Evolutionary conservation across 805 yeast genomes (phyloP), one percentile per base, ranked within the genome.

Genomic region (Phaffomyces opuntiae): DNA sequence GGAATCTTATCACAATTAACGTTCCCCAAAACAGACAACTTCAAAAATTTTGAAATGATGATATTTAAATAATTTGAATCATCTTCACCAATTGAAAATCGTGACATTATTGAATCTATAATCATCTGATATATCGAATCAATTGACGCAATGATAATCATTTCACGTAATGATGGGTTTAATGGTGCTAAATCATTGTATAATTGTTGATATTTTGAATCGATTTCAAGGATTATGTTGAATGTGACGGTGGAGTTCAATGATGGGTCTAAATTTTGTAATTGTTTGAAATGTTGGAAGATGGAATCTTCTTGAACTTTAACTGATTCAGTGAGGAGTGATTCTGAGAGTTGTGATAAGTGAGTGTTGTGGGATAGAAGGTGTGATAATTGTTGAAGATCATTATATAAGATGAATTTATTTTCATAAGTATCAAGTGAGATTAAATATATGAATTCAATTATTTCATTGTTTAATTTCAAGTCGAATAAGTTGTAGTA

Each of bases 311-410:
- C 56, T 29, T 47, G 47, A 5, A 24, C 7, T 16, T 40, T 39
- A 14, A 55, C 48, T 16, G 46, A 42, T 9, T 42, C 38, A 21
- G 49, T 31, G 9, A 59, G 36, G 19, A 53, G 40, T 4, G 45
- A 25, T 9, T 57, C 54, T 72, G 72, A 32, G 69, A 74, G 55
- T 68, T 77, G 78, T 61, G 65, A 44, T 69, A 75, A 51, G 70
- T 54, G 39, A 2, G 49, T 49, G 11, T 52, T 40, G 3, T 36
- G 29, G 12, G 9, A n/a, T 4, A 44, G 42, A 0, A 42, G 21
- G 1, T 34, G 14, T 8, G 45, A 33, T 16, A 58, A 25, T 25
- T 42, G 48, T 25, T 39, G 16, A 11, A 56, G 27, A 34, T 59
- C 62, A 41, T 59, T 59, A 40, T 51, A 56, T 7, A 52, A 38